Evolutionary conservation across 495 filamentous ascomycete species (phyloP), one percentile per base, ranked within the genome.

Genomic region (Choiromyces venosus): DNA sequence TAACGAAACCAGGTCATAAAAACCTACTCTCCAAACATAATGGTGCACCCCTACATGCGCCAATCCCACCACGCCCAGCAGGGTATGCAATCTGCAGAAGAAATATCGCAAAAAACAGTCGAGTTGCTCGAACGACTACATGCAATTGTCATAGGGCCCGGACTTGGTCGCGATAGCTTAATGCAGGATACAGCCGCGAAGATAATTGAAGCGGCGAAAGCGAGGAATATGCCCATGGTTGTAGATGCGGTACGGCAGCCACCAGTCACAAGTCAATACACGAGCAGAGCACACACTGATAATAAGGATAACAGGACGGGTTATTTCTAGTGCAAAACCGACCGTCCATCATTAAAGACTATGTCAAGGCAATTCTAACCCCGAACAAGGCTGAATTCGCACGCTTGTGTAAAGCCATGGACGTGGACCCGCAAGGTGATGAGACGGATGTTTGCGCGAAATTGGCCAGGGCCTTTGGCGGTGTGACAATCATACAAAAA

Each of bases 31-130:
- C 95, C 95, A 14, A 97, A 98, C 83, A 85, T 99, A 19, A 98
- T 99, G 96, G 96, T 99, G 19, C 96, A 98, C 82, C 96, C 95
- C 3, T 86, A 96, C 67, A 93, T 99, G 87, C 93, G 94, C 40
- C 92, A 93, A 83, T 85, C 87, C 71, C 75, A 82, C 73, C 79
- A 87, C 82, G 81, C 86, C 79, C 78, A 83, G 69, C 61, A 72
- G 64, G 65, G 82, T 4, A 80, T 74, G 39, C 85, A 86, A 19
- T 84, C 86, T 71, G 83, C 86, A 12, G 82, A 85, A 67, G 80
- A 82, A 37, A 85, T 97, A 70, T 90, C 92, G 21, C 79, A 83
- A n/a, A 85, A 87, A 56, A 91, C 97, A 75, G 87, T 94, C 78
- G 86, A 83, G 68, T 91, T 99, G 89, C 87, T 99, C 2, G 85